Conservation (phyloP, 208 protist species). For the Acanthamoeba culbertsoni region DNA sequence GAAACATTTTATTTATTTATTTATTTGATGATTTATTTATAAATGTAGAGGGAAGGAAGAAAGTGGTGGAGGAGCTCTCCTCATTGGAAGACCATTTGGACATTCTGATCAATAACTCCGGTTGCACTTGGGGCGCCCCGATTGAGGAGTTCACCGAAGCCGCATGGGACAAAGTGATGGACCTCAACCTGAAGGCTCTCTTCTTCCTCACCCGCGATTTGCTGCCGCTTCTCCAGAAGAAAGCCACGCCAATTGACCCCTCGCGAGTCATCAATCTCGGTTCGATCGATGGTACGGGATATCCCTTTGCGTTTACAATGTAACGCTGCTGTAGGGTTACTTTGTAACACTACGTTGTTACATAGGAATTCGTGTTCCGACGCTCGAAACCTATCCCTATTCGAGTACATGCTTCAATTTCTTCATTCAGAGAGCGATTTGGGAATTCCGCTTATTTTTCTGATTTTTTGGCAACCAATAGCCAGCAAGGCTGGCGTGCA, state of each 20-base stretch:
- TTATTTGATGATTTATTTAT: neutral
- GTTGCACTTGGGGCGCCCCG: slow-evolving; percentile 62
- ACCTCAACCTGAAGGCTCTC: slow-evolving; percentile 58
- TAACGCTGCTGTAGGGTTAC: neutral
- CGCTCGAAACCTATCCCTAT: slow-evolving; percentile 65
- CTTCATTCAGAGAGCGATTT: neutral
- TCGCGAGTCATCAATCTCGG: slow-evolving; percentile 68
- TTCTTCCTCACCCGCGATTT: slow-evolving; percentile 60
- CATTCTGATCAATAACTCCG: slow-evolving; percentile 50
- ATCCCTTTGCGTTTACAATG: neutral
- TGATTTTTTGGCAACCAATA: neutral
- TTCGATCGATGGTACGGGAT: slow-evolving; percentile 56
- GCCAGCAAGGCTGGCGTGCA: slow-evolving; percentile 66
- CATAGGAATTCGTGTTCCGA: neutral
- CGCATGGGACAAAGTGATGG: slow-evolving; percentile 72
- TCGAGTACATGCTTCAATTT: neutral
- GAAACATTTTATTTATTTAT: neutral
- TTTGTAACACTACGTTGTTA: neutral
- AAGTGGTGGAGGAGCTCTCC: slow-evolving; percentile 29
- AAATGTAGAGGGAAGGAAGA: neutral
- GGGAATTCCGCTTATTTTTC: neutral
- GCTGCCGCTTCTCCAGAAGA: slow-evolving; percentile 46
- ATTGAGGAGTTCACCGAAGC: slow-evolving; percentile 62
- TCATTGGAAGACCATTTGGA: slow-evolving; percentile 57
- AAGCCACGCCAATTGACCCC: slow-evolving; percentile 15